Evolutionary conservation across 768 basidiomycete genomes (phyloP).

Genomic region (Tylopilus rubrobrunneus): DNA sequence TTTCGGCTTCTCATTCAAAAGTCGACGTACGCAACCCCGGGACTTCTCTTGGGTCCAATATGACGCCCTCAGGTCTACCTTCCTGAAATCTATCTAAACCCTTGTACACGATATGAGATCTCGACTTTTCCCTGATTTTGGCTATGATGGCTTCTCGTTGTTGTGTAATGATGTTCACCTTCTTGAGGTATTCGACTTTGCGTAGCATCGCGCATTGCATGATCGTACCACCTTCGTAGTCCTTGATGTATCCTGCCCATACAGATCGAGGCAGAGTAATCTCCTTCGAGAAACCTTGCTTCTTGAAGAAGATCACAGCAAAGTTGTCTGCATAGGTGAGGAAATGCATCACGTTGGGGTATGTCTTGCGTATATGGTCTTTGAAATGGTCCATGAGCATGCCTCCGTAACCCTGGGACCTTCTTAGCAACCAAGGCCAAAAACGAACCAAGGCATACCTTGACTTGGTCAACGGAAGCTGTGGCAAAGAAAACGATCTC

Average conservation of each 20-base stretch:
- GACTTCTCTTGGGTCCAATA: constrained; percentile 71
- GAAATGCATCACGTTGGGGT: constrained; percentile 90
- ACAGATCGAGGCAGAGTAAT: constrained; percentile 85
- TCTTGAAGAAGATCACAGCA: constrained; percentile 98
- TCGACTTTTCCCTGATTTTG: constrained; percentile 84
- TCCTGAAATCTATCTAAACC: constrained; percentile 76
- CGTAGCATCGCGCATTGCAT: constrained; percentile 98
- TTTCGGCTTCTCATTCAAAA: neutral
- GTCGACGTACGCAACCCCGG: constrained; percentile 74
- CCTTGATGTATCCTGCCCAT: constrained; percentile 99
- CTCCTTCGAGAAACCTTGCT: constrained; percentile 98
- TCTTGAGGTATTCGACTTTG: constrained; percentile 86
- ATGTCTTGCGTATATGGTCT: constrained; percentile 78
- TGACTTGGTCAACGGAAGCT: constrained; percentile 94
- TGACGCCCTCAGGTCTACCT: constrained; percentile 46
- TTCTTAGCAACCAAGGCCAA: neutral
- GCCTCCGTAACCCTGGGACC: constrained; percentile 84
- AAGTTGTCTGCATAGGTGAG: constrained; percentile 99
- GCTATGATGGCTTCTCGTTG: constrained; percentile 88
- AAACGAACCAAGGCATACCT: constrained; percentile 48
- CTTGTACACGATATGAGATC: constrained; percentile 78
- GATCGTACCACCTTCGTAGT: constrained; percentile 98
- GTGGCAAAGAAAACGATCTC: constrained; percentile 99
- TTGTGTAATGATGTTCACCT: constrained; percentile 63
- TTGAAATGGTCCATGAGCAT: constrained; percentile 99